A percentile compares a stretch with the other conserved stretches of the same genome.
phyloP scores from a whole-genome alignment of 331 rosid genomes.

The Rosa hybrid region DNA sequence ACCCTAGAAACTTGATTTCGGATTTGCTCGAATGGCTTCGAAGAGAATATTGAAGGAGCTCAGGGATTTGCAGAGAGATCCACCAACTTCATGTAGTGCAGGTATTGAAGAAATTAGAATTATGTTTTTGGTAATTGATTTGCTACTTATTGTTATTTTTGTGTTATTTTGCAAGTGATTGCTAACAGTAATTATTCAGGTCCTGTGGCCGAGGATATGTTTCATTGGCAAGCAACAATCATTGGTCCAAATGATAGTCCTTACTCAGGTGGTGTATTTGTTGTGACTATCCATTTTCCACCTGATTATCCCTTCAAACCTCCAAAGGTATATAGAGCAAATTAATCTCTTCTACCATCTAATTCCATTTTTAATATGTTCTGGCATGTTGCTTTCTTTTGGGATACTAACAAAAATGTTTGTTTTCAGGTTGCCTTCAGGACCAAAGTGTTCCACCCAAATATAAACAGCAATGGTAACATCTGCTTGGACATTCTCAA shows the following conservation, averaged over 20 bases:
- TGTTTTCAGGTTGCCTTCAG: slow-evolving; percentile 73
- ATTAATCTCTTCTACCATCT: not conserved
- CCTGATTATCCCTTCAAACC: slow-evolving; percentile 98
- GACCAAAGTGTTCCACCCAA: slow-evolving; percentile 93
- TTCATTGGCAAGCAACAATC: slow-evolving; percentile 95
- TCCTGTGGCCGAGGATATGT: slow-evolving; percentile 83
- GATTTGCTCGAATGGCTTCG: slow-evolving; percentile 58
- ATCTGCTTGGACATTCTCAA: slow-evolving; percentile 90
- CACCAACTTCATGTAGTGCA: slow-evolving; percentile 98
- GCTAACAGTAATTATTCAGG: slow-evolving; percentile 42
- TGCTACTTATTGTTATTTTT: not conserved
- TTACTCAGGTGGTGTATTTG: slow-evolving; percentile 88
- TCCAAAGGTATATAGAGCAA: slow-evolving; percentile 61
- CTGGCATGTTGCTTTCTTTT: not conserved
- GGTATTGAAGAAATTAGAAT: slow-evolving; percentile 39
- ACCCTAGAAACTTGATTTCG: slow-evolving; percentile 1
- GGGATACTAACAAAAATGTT: not conserved
- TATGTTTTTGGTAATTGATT: not conserved
- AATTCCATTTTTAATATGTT: not conserved
- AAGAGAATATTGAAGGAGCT: slow-evolving; percentile 89
- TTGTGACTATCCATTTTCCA: slow-evolving; percentile 83
- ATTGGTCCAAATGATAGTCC: slow-evolving; percentile 95
- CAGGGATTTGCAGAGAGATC: slow-evolving; percentile 92
- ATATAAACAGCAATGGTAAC: slow-evolving; percentile 80
- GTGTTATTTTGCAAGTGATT: not conserved